These are phyloP conservation scores for Paragyromitra xinjiangensis DNA, from an alignment of 495 filamentous ascomycete genomes.

Conservation along the genomic window DNA sequence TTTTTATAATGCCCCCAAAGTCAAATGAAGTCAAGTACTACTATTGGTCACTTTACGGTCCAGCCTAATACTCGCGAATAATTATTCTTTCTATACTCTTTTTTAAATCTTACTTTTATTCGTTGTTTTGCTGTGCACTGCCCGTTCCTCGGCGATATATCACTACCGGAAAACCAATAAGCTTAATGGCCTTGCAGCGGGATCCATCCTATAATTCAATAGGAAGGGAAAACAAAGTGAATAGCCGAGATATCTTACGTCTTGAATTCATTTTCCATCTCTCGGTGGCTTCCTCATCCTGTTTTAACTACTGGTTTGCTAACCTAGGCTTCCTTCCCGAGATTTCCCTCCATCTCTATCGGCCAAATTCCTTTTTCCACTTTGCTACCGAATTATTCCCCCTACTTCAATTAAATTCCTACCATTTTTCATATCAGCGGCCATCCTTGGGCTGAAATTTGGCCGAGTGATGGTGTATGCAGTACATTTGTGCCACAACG, in stretches of 20 bases:
- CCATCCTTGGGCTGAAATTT: neutral
- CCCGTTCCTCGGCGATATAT: too few species aligned
- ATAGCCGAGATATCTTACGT: neutral
- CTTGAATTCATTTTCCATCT: neutral
- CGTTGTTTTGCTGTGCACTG: too few species aligned
- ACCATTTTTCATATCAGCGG: neutral
- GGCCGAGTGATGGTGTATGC: conserved; percentile 47
- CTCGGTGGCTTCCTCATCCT: neutral
- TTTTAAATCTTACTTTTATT: too few species aligned
- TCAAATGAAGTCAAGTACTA: too few species aligned
- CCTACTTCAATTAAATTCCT: neutral
- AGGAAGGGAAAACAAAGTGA: neutral
- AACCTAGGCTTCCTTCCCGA: neutral
- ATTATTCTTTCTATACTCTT: neutral
- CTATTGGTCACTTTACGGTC: neutral
- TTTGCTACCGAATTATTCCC: neutral
- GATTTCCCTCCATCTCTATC: neutral
- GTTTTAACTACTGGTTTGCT: neutral
- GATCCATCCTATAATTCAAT: too few species aligned
- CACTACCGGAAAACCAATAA: too few species aligned
- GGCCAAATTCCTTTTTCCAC: neutral
- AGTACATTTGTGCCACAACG: neutral
- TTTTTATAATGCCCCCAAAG: neutral
- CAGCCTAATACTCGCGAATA: neutral
- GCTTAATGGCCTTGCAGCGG: too few species aligned